These are phyloP conservation scores for Suhomyces panamericanus DNA, from an alignment of 1,139 yeast genomes.

Conservation along the genomic window DNA sequence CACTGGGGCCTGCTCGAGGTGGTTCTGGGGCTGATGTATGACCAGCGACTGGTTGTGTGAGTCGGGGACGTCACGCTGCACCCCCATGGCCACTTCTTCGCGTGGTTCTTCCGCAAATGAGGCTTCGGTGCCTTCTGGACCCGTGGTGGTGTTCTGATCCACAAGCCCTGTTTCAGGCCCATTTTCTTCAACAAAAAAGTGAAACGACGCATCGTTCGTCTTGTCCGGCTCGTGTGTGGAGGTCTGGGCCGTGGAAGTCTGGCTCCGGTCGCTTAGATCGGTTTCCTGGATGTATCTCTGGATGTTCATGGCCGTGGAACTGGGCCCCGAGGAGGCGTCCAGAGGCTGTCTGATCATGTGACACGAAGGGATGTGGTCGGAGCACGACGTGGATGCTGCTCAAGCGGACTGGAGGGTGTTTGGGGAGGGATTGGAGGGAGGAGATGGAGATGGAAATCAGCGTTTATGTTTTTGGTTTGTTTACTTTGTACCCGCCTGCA, in stretches of 20 bases:
- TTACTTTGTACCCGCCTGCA: neutral
- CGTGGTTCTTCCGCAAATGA: neutral
- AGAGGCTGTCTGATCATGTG: conserved; percentile 17
- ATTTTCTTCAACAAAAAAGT: conserved; percentile 2
- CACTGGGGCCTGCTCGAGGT: neutral
- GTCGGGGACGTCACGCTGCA: neutral
- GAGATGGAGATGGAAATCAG: neutral
- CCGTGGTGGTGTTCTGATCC: neutral
- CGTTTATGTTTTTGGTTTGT: neutral
- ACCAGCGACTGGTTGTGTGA: neutral
- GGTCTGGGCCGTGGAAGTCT: conserved; percentile 18
- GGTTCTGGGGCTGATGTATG: neutral
- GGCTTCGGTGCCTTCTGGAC: neutral
- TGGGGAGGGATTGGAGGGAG: neutral
- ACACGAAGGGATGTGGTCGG: neutral
- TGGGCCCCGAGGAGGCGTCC: conserved; percentile 25
- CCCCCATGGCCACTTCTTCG: neutral
- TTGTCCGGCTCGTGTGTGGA: conserved; percentile 13
- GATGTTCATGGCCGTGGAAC: conserved; percentile 27
- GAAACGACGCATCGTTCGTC: conserved; percentile 12
- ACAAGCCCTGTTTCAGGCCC: neutral
- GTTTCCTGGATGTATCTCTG: conserved; percentile 28
- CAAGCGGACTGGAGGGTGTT: neutral
- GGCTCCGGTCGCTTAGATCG: conserved; percentile 23
- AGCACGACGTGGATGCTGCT: neutral